These are phyloP conservation scores for Penicillium daleae DNA, from an alignment of 495 filamentous ascomycete species.

Conservation along the genomic window DNA sequence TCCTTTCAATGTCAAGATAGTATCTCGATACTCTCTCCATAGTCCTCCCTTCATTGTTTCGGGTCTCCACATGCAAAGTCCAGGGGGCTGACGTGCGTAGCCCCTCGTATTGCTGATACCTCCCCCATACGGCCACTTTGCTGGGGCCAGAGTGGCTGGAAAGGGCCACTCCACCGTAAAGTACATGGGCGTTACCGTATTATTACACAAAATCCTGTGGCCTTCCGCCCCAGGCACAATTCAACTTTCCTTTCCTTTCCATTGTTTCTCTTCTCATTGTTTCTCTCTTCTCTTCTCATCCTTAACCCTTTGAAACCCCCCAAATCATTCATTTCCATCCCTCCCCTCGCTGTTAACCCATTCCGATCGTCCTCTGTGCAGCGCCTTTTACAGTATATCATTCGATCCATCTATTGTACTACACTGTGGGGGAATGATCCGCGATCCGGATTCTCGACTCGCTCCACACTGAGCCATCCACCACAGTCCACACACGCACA, in stretches of 20 bases:
- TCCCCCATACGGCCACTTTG: slow-evolving; percentile 3
- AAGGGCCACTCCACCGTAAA: slow-evolving; percentile 8
- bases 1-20: too few species aligned
- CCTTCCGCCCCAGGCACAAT: slow-evolving; percentile 8
- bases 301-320: neutral
- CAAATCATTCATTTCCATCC: neutral
- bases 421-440: slow-evolving; percentile 33
- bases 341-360: neutral
- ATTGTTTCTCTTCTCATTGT: neutral
- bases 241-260: slow-evolving; percentile 14
- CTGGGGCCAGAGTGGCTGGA: slow-evolving; percentile 9
- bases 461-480: slow-evolving; percentile 26
- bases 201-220: slow-evolving; percentile 29
- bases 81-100: slow-evolving; percentile 3
- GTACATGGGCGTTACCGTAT: slow-evolving; percentile 14
- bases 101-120: slow-evolving; percentile 11
- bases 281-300: neutral
- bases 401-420: neutral
- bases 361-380: neutral
- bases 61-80: neutral
- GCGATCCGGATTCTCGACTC: slow-evolving; percentile 29
- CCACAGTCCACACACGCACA: neutral
- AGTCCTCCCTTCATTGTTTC: neutral
- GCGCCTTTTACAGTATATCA: neutral
- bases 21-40: too few species aligned